Evolutionary conservation across 306 rosid species (phyloP).

Genomic region (Trifolium dubium): DNA sequence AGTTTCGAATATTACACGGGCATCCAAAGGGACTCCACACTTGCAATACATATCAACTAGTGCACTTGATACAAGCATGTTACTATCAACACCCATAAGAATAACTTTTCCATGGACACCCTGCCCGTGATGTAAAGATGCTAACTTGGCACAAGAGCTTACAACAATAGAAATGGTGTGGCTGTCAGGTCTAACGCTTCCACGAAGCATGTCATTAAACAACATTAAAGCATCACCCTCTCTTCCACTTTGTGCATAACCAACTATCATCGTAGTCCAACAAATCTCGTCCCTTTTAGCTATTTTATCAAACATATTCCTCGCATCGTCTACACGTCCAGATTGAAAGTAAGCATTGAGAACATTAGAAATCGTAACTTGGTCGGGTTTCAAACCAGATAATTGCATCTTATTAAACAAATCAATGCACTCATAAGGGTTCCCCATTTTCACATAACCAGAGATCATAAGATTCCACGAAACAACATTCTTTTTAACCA

Average conservation of each 20-base stretch:
- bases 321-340: conserved; percentile 48
- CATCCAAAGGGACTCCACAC: conserved; percentile 62
- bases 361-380: conserved; percentile 51
- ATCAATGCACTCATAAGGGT: conserved; percentile 47
- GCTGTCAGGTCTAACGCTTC: conserved; percentile 51
- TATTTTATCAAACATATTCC: conserved; percentile 43
- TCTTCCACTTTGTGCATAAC: conserved; percentile 52
- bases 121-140: conserved; percentile 55
- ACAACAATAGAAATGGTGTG: conserved; percentile 55
- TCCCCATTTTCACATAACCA: conserved; percentile 52
- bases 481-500: conserved; percentile 52
- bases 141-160: conserved; percentile 60
- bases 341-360: conserved; percentile 50
- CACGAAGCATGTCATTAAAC: conserved; percentile 54
- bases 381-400: conserved; percentile 53
- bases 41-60: conserved; percentile 63
- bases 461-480: conserved; percentile 59
- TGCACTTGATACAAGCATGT: conserved; percentile 55
- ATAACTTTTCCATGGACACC: conserved; percentile 53
- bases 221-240: conserved; percentile 56
- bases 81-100: conserved; percentile 46
- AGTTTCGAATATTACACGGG: conserved; percentile 47
- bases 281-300: conserved; percentile 50
- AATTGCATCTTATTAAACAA: conserved; percentile 53
- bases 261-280: conserved; percentile 64